Evolutionary conservation across 257 asterid species (phyloP), one percentile per base, ranked within the genome.

Genomic region (Cinchona pubescens): DNA sequence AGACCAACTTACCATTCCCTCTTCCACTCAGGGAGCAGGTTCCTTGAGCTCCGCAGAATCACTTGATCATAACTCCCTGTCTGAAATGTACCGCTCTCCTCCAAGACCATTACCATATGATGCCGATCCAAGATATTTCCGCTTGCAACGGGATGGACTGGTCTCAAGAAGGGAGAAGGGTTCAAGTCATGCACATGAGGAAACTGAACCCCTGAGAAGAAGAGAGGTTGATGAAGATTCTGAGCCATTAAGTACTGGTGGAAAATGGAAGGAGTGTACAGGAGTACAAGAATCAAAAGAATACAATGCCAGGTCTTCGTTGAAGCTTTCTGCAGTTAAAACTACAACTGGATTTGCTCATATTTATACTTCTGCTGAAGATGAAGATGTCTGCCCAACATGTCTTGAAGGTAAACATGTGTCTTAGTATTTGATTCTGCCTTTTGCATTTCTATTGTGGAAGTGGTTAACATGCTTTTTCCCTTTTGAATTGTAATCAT

Each of bases 41-140:
- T 88, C 96, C 63, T 74, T 87, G 75, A 83, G 79, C 74, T 88
- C 96, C 40, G 62, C 86, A 72, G 61, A 81, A 60, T 80, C 97
- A 42, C 89, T 86, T 25, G 98, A 92, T n/a, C n/a, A n/a, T 82
- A 85, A 81, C 84, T 90, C 98, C 62, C 72, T 94, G 48, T 89
- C 91, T 73, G 96, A 92, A 63, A 87, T 87, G 83, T 92, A 88
- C 67, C 97, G 90, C 27, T 80, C 96, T 80, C 97, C 98, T 77
- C 97, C 98, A 30, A 92, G 96, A 76, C 98, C 98, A 69, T 84
- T 92, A 82, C 98, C 98, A 79, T 94, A 91, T 23, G 96, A 91
- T 83, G 89, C 90, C 23, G 94, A 94, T 81, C 90, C 96, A 25
- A 88, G 96, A 83, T 83, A 77, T 80, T 82, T 88, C 71, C 89